Base-by-base conservation (phyloP, 1,284 basidiomycete species). In the Leccinum pachyderme region DNA sequence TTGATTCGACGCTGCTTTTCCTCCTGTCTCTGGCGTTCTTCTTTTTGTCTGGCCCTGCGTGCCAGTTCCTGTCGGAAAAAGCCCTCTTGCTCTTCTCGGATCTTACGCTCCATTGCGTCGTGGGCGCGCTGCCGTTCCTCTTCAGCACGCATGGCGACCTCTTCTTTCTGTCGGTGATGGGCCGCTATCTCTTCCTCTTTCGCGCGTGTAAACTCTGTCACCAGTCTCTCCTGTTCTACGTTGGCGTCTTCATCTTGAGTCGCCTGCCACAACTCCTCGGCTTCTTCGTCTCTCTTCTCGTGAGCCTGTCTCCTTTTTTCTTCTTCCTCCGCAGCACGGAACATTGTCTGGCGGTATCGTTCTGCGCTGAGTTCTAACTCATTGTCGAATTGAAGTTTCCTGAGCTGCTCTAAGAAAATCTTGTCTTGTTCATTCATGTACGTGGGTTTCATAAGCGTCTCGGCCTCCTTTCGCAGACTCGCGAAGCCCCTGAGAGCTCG, bases 361-460 rank as follows among this genome's bases (percentile, higher is more conserved):
- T 60, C 64, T 11, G 72, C 59, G 15, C 55, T 51, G 12, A 61
- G 56, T 1, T 44, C 5, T 48, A 57, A 28, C 5, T 35, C 12
- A 3, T 67, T 56, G 5, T 69, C 53, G 2, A 61, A 13, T 2
- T 60, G 55, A 15, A 70, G 59, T 0, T 41, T 47, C 13, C 4
- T n/a, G 0, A 73, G 52, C 15, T 70, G 65, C 46, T 56, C 27
- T 54, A 71, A 33, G 37, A 71, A 68, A n/a, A 69, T 54, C 13
- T 12, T 52, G 33, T 71, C 69, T 24, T 61, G 51, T 6, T 27
- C 9, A 18, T 46, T 29, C 65, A 68, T 61, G 13, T 35, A 25
- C 5, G 37, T 49, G 1, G 57, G 47, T 4, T 11, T 35, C 63
- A 66, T 68, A 11, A 64, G 13, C 43, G n/a, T 2, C 35, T 59